Percentiles rank a stretch among this genome's conserved stretches.
Evolutionary conservation across 179 eudicot species (phyloP).

Genomic region (Gypsophila paniculata): DNA sequence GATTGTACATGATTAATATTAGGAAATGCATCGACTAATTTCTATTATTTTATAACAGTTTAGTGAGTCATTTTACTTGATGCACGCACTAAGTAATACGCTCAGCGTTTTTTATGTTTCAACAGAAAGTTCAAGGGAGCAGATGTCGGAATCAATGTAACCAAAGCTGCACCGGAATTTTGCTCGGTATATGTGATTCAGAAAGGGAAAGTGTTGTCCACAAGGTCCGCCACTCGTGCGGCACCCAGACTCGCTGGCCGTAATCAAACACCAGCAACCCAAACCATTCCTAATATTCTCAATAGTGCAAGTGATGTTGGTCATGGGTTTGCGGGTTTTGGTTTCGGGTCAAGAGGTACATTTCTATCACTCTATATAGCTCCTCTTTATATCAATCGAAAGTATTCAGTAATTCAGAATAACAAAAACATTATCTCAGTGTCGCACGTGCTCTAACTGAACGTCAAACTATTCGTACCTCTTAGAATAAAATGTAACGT

Average conservation of each 20-base stretch:
- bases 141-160: slow-evolving; percentile 28
- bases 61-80: not conserved
- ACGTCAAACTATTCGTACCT: too few relatives aligned
- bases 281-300: not conserved
- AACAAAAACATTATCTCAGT: not conserved
- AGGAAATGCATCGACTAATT: not conserved
- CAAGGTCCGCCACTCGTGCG: slow-evolving; percentile 28
- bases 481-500: too few relatives aligned
- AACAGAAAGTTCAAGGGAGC: slow-evolving; percentile 34
- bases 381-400: not conserved
- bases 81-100: too few relatives aligned
- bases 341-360: slow-evolving; percentile 16
- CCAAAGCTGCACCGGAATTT: slow-evolving; percentile 29
- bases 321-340: not conserved
- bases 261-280: slow-evolving; percentile 11
- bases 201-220: slow-evolving; percentile 28
- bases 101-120: too few relatives aligned
- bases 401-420: not conserved
- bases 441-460: not conserved
- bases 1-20: too few relatives aligned
- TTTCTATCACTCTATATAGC: too few relatives aligned
- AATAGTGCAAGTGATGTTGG: not conserved
- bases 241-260: not conserved
- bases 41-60: not conserved
- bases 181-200: slow-evolving; percentile 31